A percentile compares a stretch with the other conserved stretches of the same genome.
Evolutionary conservation across 208 protist genomes (phyloP).

Genomic region (Angomonas ambiguus): DNA sequence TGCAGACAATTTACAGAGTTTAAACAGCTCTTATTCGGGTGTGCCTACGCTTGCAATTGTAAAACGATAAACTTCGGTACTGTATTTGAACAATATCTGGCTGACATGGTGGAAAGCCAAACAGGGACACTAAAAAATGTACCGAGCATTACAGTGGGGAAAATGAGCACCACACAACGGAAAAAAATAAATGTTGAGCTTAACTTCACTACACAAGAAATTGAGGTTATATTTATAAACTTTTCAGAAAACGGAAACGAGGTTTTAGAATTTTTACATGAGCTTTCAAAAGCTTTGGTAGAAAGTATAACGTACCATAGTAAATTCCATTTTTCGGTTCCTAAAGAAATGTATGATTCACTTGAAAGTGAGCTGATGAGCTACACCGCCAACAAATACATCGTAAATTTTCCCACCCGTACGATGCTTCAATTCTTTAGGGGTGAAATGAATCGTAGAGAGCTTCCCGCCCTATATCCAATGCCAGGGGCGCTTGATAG

Average conservation of each 20-base stretch:
- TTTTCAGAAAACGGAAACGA: constrained; percentile 14
- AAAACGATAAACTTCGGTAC: not conserved
- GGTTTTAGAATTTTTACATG: not conserved
- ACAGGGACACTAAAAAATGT: not conserved
- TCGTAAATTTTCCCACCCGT: not conserved
- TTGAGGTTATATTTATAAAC: constrained; percentile 21
- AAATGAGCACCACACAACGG: not conserved
- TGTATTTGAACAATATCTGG: not conserved
- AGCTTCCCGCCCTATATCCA: not conserved
- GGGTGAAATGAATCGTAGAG: not conserved
- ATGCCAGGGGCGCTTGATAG: constrained; percentile 18
- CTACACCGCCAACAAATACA: not conserved
- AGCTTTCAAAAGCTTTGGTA: constrained; percentile 25
- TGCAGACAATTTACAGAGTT: not conserved
- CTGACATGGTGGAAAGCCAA: not conserved
- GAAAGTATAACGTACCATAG: not conserved
- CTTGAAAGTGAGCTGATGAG: not conserved
- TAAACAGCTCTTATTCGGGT: not conserved
- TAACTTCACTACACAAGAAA: constrained; percentile 20
- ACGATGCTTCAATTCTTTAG: not conserved
- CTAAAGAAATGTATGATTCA: not conserved
- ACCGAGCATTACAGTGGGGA: not conserved
- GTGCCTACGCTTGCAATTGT: not conserved
- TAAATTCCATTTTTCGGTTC: not conserved
- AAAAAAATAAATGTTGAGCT: constrained; percentile 46